phyloP scores from a whole-genome alignment of 2,329 filamentous ascomycete species.

The Chalara sp. region DNA sequence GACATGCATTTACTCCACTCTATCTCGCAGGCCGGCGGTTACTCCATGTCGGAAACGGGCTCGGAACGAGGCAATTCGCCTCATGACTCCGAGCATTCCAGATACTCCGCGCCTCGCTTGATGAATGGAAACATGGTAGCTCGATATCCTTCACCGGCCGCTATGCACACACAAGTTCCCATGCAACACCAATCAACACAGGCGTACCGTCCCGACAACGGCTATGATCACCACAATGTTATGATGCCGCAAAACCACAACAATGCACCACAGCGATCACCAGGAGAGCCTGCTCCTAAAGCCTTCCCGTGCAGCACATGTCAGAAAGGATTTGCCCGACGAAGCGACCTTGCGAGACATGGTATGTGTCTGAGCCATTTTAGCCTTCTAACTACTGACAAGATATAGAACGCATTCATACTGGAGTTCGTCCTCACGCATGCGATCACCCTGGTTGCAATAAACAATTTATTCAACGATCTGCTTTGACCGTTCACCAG shows the following conservation, averaged over 20 bases:
- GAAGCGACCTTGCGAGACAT: slow-evolving; percentile 90
- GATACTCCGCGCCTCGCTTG: slow-evolving; percentile 25
- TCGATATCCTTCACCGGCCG: slow-evolving; percentile 29
- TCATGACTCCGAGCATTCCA: slow-evolving; percentile 28
- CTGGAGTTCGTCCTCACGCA: slow-evolving; percentile 80
- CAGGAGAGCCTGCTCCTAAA: slow-evolving; percentile 39
- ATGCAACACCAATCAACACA: slow-evolving; percentile 24
- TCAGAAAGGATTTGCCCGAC: slow-evolving; percentile 82
- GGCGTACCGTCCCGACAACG: slow-evolving; percentile 20
- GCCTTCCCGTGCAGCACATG: slow-evolving; percentile 87
- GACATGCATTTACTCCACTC: slow-evolving; percentile 28
- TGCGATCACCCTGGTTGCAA: slow-evolving; percentile 85
- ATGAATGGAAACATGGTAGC: slow-evolving; percentile 26
- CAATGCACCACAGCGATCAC: slow-evolving; percentile 10
- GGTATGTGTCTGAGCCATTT: slow-evolving; percentile 52
- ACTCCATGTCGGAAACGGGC: slow-evolving; percentile 26
- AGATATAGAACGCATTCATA: slow-evolving; percentile 82
- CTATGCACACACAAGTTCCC: slow-evolving; percentile 27
- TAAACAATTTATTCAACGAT: slow-evolving; percentile 96
- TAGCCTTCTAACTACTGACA: slow-evolving; percentile 4
- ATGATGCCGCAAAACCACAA: slow-evolving; percentile 24
- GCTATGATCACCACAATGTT: slow-evolving; percentile 18
- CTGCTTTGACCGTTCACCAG: slow-evolving; percentile 88
- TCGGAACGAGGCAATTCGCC: slow-evolving; percentile 28
- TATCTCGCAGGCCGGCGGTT: slow-evolving; percentile 25